Evolutionary conservation across 164 flowering plant species (phyloP), one percentile per base, ranked within the genome.

Genomic region (Litsea cubeba): DNA sequence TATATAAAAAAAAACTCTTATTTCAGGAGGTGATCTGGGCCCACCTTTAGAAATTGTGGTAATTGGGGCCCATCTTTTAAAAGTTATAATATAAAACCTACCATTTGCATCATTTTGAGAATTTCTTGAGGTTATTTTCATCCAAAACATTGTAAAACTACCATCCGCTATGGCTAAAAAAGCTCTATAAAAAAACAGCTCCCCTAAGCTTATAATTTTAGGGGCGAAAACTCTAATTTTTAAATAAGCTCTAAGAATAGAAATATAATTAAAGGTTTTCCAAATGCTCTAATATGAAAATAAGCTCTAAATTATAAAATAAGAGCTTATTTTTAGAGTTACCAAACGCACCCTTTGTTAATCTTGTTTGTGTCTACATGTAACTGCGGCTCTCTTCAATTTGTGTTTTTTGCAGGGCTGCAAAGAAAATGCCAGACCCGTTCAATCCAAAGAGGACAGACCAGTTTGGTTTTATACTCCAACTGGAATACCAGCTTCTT

Each of bases 371-470:
- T 54, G 6, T 18, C 60, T 54, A 3, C 17, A 14, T 5, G 3
- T 54, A 1, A 54, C 0, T 15, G 5, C 17, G 4, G n/a, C 60
- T 63, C 22, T 24, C 24, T 20, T 20, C 28, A 63, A 40, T 40
- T 24, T 10, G 24, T 63, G 24, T 40, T 63, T 22, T 24, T 63
- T 76, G 1, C 81, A 88, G 91, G 87, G 88, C 50, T 84, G n/a
- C 71, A 76, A 83, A 70, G 74, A 49, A 75, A 87, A 88, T 84
- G 86, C 88, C 50, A 87, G 91, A 78, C 88, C 91, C 60, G 57
- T 68, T 40, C 89, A 88, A 69, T 25, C 46, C 14, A 5, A 30
- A 20, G 46, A 84, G 46, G 85, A 74, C 69, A 84, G 83, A 75
- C 20, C 72, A 12, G 74, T 87, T 54, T 71, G n/a, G 75, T 26